phyloP scores from a whole-genome alignment of 2,329 filamentous ascomycete species.

The Sporothrix humicola region DNA sequence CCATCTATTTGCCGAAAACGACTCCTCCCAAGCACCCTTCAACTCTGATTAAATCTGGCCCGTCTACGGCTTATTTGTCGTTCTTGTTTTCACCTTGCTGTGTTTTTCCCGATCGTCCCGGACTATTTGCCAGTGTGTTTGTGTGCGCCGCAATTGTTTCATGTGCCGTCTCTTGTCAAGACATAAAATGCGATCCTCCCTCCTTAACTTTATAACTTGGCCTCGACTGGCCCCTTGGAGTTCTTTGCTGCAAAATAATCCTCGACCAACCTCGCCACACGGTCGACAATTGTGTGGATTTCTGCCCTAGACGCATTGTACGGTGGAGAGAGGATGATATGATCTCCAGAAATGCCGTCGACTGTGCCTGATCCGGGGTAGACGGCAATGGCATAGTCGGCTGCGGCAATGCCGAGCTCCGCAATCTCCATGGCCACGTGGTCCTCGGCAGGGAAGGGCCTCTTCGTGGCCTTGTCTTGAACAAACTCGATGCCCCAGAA shows the following conservation, averaged over 20 bases:
- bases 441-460: constrained; percentile 45
- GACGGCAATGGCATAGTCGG: constrained; percentile 51
- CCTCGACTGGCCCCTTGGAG: background rate
- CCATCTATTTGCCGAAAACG: constrained; percentile 21
- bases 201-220: constrained; percentile 13
- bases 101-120: constrained; percentile 1
- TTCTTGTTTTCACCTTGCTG: no score
- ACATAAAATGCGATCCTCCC: background rate
- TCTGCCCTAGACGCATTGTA: constrained; percentile 67
- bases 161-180: background rate
- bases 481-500: constrained; percentile 55
- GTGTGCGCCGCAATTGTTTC: background rate
- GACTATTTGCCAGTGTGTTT: background rate
- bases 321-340: constrained; percentile 71
- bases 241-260: constrained; percentile 51
- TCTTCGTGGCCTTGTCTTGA: constrained; percentile 44
- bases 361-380: constrained; percentile 69
- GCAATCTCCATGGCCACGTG: constrained; percentile 46
- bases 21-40: background rate
- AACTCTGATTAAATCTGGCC: background rate
- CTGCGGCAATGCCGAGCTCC: constrained; percentile 43
- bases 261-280: constrained; percentile 56
- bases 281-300: constrained; percentile 60
- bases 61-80: background rate
- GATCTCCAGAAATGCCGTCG: constrained; percentile 67